Base-by-base conservation (phyloP, 148 eudicot genomes). In the Cornus controversa region DNA sequence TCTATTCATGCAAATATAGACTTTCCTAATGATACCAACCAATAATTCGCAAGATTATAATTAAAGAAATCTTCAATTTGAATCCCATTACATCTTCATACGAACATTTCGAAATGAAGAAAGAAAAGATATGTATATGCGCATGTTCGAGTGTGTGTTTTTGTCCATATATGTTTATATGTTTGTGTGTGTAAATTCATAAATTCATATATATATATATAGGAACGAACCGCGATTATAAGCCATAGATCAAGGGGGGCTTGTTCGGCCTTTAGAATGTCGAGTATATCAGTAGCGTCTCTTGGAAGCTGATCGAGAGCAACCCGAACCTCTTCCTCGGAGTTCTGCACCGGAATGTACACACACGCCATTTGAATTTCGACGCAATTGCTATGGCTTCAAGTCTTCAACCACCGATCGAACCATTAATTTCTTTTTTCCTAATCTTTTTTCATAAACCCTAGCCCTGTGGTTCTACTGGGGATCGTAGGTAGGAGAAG, bases 201-300 rank as follows among this genome's bases (percentile, higher is more conserved):
- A 31, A 31, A 31, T 50, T 14, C 9, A 60, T 22, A 22, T n/a
- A 22, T 60, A 28, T 50, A 8, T 9, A 24, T 0, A 66, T 20
- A 42, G 26, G 18, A 69, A 74, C 82, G 26, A 77, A 96, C 99
- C 66, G 98, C 95, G 69, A 96, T 96, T 36, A 93, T 86, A 73
- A 96, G 95, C 98, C 95, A 92, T 24, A 96, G 90, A 79, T 91
- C 92, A 58, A 96, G 95, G 24, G 98, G 99, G 71, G 99, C 99
- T 85, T 96, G 98, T 75, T 96, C 99, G 69, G 98, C 99, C 84
- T 93, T 93, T 67, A 96, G 95, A 71, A 96, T 96, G 80, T 96
- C 99, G 67, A 96, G 93, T 69, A 93, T 93, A 66, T 96, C 99
- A n/a, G 95, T 87, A 62, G 97, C 97, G 67, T 96, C 98, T 20